Evolutionary conservation across 768 basidiomycete genomes (phyloP).

Genomic region (Termitomyces sp.): DNA sequence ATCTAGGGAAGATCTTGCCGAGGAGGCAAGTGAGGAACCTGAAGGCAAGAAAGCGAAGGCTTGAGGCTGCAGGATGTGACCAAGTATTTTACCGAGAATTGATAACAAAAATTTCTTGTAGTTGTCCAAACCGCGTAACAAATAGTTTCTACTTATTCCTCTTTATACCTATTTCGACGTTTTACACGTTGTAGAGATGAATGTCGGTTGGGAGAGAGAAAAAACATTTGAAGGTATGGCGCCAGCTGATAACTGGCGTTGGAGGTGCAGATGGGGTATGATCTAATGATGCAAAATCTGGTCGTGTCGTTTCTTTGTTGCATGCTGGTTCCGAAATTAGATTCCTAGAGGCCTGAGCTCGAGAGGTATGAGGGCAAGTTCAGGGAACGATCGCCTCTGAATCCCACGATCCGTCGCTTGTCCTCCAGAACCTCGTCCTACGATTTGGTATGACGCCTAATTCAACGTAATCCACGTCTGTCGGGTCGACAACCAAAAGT

Average conservation of each 20-base stretch:
- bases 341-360: neutral
- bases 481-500: slow-evolving; percentile 66
- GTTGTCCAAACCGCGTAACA: slow-evolving; percentile 3
- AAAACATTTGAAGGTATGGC: neutral
- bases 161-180: slow-evolving; percentile 15
- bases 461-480: slow-evolving; percentile 65
- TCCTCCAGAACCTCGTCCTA: slow-evolving; percentile 49
- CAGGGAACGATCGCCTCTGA: slow-evolving; percentile 65
- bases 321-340: neutral
- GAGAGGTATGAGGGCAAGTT: slow-evolving; percentile 3
- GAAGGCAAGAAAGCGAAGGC: slow-evolving; percentile 37
- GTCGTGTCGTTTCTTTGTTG: neutral
- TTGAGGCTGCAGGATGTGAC: slow-evolving; percentile 11
- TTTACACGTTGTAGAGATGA: slow-evolving; percentile 12
- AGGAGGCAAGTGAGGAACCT: slow-evolving; percentile 22
- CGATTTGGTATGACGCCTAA: slow-evolving; percentile 51
- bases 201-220: neutral
- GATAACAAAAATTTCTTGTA: slow-evolving; percentile 2
- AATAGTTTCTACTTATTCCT: slow-evolving; percentile 15
- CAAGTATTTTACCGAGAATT: neutral
- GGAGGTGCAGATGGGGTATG: neutral
- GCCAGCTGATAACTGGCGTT: neutral
- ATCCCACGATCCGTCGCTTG: slow-evolving; percentile 41
- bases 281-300: neutral
- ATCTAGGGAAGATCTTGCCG: slow-evolving; percentile 24